Evolutionary conservation across 2,329 filamentous ascomycete species (phyloP).

Genomic region (Cladosporium sp.): DNA sequence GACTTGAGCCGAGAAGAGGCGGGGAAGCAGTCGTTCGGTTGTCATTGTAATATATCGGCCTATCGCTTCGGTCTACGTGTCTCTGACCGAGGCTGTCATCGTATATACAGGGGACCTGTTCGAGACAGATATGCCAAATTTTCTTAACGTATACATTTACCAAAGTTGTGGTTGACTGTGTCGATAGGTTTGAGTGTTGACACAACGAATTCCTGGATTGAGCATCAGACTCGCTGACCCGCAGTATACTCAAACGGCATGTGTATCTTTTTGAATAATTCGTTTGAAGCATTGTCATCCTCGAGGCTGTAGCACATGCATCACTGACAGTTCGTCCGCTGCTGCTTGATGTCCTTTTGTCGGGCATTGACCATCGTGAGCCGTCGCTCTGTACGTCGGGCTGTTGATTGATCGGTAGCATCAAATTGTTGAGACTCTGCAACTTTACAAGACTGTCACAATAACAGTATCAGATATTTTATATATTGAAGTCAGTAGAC

Average conservation of each 20-base stretch:
- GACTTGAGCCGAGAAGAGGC: not conserved
- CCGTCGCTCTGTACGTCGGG: not conserved
- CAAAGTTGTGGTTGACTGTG: not conserved
- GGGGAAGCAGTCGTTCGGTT: conserved; percentile 10
- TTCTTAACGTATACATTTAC: not conserved
- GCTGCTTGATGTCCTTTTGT: not conserved
- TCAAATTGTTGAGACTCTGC: not conserved
- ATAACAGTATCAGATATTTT: no score
- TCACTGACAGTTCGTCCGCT: not conserved
- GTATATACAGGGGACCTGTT: not conserved
- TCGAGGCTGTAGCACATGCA: not conserved
- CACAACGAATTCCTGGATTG: not conserved
- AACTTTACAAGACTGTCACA: no score
- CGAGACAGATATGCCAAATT: not conserved
- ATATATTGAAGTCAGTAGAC: not conserved
- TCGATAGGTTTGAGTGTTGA: not conserved
- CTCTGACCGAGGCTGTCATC: not conserved
- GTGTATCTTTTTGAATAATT: not conserved
- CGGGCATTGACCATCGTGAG: not conserved
- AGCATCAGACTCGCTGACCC: not conserved
- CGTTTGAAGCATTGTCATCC: not conserved
- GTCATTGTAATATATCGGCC: not conserved
- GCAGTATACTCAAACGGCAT: not conserved
- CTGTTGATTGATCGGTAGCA: not conserved
- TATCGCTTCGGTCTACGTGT: not conserved